Conservation (phyloP, 768 basidiomycete genomes). For the Asterophora lycoperdoides region DNA sequence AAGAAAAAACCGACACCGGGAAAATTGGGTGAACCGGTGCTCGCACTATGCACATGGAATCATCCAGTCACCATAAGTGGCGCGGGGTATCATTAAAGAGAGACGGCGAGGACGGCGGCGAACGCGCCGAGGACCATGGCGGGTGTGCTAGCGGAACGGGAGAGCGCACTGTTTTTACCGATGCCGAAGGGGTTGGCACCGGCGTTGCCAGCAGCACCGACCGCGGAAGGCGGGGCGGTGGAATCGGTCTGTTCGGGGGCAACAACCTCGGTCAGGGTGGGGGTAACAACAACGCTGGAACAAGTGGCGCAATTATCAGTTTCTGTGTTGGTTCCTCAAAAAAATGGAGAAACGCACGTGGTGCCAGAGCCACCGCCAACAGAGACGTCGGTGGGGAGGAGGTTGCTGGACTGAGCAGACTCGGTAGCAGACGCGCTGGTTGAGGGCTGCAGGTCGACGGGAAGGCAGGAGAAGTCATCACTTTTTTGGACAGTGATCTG, state of each 20-base stretch:
- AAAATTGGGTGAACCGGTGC: slow-evolving; percentile 14
- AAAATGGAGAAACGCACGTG: slow-evolving; percentile 13
- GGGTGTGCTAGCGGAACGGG: slow-evolving; percentile 38
- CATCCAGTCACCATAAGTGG: slow-evolving; percentile 15
- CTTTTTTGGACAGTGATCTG: slow-evolving; percentile 39
- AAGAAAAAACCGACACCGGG: slow-evolving; percentile 19
- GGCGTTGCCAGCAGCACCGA: slow-evolving; percentile 39
- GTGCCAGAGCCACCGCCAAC: slow-evolving; percentile 7
- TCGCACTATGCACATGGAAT: slow-evolving; percentile 15
- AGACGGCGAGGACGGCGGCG: slow-evolving; percentile 33
- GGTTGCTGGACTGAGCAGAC: slow-evolving; percentile 8
- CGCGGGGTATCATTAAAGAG: slow-evolving; percentile 33
- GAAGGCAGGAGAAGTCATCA: slow-evolving; percentile 36
- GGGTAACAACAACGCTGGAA: slow-evolving; percentile 20
- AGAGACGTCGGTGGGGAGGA: slow-evolving; percentile 16
- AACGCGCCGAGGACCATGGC: slow-evolving; percentile 38
- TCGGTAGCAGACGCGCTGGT: no score
- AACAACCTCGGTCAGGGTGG: slow-evolving; percentile 13
- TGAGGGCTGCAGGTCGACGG: slow-evolving; percentile 11
- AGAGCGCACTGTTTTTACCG: slow-evolving; percentile 29
- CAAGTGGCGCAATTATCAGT: not conserved
- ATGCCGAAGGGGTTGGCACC: slow-evolving; percentile 31
- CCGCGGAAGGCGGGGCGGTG: slow-evolving; percentile 14
- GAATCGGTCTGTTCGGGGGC: slow-evolving; percentile 4
- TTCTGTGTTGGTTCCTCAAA: not conserved